Conservation (phyloP, 1,284 basidiomycete genomes). For the Earliella scabrosa region DNA sequence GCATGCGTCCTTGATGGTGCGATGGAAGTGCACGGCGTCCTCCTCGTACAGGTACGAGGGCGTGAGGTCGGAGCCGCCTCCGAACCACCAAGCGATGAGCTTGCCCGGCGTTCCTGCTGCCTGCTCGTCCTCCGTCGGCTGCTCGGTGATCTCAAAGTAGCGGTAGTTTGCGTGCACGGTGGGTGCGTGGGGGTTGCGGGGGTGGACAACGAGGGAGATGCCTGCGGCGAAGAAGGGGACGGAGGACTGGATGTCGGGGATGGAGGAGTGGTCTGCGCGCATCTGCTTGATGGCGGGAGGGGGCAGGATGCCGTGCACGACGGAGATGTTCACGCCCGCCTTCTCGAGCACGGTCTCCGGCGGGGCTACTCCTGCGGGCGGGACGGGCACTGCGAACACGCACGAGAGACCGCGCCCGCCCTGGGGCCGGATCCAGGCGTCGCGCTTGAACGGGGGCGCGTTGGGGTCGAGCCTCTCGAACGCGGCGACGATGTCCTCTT, state of each 20-base stretch:
- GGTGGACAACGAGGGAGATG: conserved; percentile 92
- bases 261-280: conserved; percentile 87
- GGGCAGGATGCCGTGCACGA: conserved; percentile 90
- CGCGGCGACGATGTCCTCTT: conserved; percentile 81
- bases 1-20: conserved; percentile 78
- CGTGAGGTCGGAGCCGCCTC: conserved; percentile 95
- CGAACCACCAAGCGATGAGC: conserved; percentile 96
- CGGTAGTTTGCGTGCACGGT: conserved; percentile 98
- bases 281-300: conserved; percentile 92
- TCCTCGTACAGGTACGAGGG: conserved; percentile 92
- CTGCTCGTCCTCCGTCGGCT: conserved; percentile 37
- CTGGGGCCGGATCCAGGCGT: conserved; percentile 84
- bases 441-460: conserved; percentile 80
- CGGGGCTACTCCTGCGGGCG: conserved; percentile 31
- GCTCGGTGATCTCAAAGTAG: conserved; percentile 91
- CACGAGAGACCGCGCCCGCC: conserved; percentile 91
- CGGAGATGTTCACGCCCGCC: conserved; percentile 94
- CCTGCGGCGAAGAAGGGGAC: conserved; percentile 96
- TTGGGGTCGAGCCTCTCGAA: conserved; percentile 83
- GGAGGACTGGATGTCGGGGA: conserved; percentile 65
- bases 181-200: conserved; percentile 88
- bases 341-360: conserved; percentile 83
- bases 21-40: conserved; percentile 90
- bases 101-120: conserved; percentile 41
- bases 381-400: conserved; percentile 75